Evolutionary conservation across 345 rosid species (phyloP).

Genomic region (Linum lewisii): DNA sequence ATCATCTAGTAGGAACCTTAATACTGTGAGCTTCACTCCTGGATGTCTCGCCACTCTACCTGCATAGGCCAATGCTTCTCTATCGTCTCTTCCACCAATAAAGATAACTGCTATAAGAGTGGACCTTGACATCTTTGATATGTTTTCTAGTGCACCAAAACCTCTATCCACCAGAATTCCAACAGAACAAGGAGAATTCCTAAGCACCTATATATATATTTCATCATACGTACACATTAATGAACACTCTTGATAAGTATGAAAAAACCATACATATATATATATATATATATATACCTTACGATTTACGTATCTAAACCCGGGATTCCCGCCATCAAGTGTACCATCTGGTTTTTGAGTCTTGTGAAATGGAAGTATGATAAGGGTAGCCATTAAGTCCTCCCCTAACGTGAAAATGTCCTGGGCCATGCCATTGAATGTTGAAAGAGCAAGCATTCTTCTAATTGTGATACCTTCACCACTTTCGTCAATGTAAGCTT

Average conservation of each 20-base stretch:
- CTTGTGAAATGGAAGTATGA: slow-evolving; percentile 78
- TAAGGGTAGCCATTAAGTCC: slow-evolving; percentile 59
- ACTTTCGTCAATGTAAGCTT: slow-evolving; percentile 42
- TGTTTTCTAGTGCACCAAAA: slow-evolving; percentile 40
- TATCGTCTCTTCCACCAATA: slow-evolving; percentile 81
- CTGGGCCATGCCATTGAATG: slow-evolving; percentile 60
- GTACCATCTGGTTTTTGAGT: slow-evolving; percentile 43
- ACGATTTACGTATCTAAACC: slow-evolving; percentile 74
- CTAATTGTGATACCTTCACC: slow-evolving; percentile 59
- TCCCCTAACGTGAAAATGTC: slow-evolving; percentile 71
- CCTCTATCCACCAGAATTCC: slow-evolving; percentile 91
- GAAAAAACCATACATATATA: too few relatives aligned
- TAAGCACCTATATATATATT: slow-evolving; percentile 82
- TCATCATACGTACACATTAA: too few relatives aligned
- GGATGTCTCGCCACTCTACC: slow-evolving; percentile 59
- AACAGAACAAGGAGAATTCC: slow-evolving; percentile 74
- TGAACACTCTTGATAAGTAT: too few relatives aligned
- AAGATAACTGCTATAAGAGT: slow-evolving; percentile 65
- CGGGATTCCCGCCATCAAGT: slow-evolving; percentile 55
- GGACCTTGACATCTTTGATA: slow-evolving; percentile 35
- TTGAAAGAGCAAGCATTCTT: slow-evolving; percentile 73
- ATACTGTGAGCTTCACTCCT: slow-evolving; percentile 62
- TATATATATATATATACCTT: too few relatives aligned
- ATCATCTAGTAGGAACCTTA: slow-evolving; percentile 67
- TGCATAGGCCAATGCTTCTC: slow-evolving; percentile 79